Base-by-base conservation (phyloP, 345 rosid species). In the Leavenworthia alabamica region DNA sequence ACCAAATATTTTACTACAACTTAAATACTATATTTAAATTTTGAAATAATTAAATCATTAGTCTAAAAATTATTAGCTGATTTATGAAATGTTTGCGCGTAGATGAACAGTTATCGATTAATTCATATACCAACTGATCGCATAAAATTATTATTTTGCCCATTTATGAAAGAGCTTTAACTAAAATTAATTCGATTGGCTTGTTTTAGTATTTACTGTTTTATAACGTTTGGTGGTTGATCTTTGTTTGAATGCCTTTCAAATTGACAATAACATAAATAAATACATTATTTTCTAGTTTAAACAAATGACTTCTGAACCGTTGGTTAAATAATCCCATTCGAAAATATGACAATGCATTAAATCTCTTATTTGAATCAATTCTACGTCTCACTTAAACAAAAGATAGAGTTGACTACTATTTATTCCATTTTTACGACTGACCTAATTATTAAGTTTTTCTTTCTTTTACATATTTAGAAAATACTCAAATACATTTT, bases 191-290 rank as follows among this genome's bases (percentile, higher is more conserved):
- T n/a, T n/a, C n/a, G 24, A 35, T 14, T 8, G 14, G 8, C 0
- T n/a, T 57, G 51, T n/a, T 57, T 41, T 20, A 31, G 1, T 22
- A 45, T 49, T 11, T n/a, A 23, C 17, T 1, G 9, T 5, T 17
- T 64, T 7, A 4, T 39, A 46, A 32, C 59, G 19, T 5, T 42
- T 42, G 52, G 66, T 41, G 54, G 72, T 68, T 41, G 72, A 23
- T 66, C 8, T 29, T 26, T 27, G 44, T 39, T 22, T 22, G 15
- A 32, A 59, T 41, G 37, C 46, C 32, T 59, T 15, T 24, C 31
- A 59, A 8, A 42, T 31, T 15, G 59, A 39, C 72, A 12, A 53
- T 5, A 27, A 50, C 33, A 31, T 13, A 16, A 17, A 31, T 13
- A 16, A 17, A 11, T 12, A 37, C 2, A 5, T 10, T 5, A 0